Conservation (phyloP, 2,329 filamentous ascomycete genomes). For the Penicillium freii region DNA sequence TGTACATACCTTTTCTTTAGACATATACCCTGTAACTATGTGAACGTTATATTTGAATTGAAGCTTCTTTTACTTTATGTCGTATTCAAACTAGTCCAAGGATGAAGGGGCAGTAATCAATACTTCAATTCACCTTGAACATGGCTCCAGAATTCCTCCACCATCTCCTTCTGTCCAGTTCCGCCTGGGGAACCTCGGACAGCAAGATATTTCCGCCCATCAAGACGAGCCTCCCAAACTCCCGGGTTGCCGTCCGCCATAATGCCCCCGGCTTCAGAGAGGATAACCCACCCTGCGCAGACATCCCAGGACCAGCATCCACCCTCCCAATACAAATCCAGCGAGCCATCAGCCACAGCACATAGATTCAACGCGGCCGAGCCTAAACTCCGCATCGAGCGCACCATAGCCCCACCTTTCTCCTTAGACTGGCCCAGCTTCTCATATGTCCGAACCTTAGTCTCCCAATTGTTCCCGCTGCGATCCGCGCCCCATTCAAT, state of each 20-base stretch:
- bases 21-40: slow-evolving; percentile 15
- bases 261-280: slow-evolving; percentile 59
- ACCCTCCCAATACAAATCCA: slow-evolving; percentile 65
- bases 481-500: slow-evolving; percentile 64
- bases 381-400: slow-evolving; percentile 56
- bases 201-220: slow-evolving; percentile 56
- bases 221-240: slow-evolving; percentile 55
- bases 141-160: slow-evolving; percentile 44
- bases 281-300: slow-evolving; percentile 61
- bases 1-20: slow-evolving; percentile 15
- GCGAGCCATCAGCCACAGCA: slow-evolving; percentile 54
- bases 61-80: background rate
- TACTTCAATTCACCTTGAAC: slow-evolving; percentile 42
- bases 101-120: slow-evolving; percentile 8
- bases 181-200: slow-evolving; percentile 35
- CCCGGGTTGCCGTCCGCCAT: slow-evolving; percentile 60
- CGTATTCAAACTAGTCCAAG: background rate
- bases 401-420: slow-evolving; percentile 61
- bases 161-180: slow-evolving; percentile 40
- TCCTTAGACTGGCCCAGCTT: slow-evolving; percentile 49
- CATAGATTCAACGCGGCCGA: slow-evolving; percentile 63
- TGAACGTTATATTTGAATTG: background rate
- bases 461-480: slow-evolving; percentile 55
- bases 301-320: slow-evolving; percentile 68
- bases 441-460: slow-evolving; percentile 56